Evolutionary conservation across 768 basidiomycete genomes (phyloP), one percentile per base, ranked within the genome.

Genomic region (Agrocybe pediades): DNA sequence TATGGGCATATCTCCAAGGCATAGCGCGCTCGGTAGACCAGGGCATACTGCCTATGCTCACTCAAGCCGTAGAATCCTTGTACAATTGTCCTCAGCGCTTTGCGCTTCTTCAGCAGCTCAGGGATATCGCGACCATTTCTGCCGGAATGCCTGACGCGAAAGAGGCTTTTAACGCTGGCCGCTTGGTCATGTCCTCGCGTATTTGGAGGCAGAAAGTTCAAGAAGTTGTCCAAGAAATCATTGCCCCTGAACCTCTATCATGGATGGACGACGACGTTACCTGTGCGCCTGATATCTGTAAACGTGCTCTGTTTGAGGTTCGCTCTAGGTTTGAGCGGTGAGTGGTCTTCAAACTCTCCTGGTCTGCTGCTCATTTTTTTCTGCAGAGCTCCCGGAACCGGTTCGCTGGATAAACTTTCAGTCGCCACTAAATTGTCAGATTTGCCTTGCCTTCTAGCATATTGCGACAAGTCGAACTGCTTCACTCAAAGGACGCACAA

Each of bases 241-340:
- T 83, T 17, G 59, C 71, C 49, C 77, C 80, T 17, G 74, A 79
- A 51, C 64, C 73, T 1, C 59, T 82, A 6, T 61, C 71, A 11
- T 87, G 84, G 86, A 82, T 81, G 76, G 80, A 80, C 21, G 79
- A 81, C 43, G 82, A 84, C 43, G 71, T 74, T 40, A 65, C 78
- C 17, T 59, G 73, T 1, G 76, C 82, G 33, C 59, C 65, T 5
- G 65, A 77, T 16, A 81, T 79, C 42, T 71, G 73, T 19, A 54
- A 65, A 26, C 73, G 75, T 26, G 77, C 78, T 5, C 56, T 88
- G 0, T 64, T 72, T n/a, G 76, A 80, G 40, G 62, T 88, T 15
- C 68, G 66, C 27, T 67, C 62, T 2, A 66, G 73, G 49, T 79
- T 80, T 57, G 71, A 69, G 62, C 72, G 75, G 83, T 73, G 54